These are phyloP conservation scores for Saccharomyces hybrid DNA, from an alignment of 1,139 yeast species.

Conservation along the genomic window DNA sequence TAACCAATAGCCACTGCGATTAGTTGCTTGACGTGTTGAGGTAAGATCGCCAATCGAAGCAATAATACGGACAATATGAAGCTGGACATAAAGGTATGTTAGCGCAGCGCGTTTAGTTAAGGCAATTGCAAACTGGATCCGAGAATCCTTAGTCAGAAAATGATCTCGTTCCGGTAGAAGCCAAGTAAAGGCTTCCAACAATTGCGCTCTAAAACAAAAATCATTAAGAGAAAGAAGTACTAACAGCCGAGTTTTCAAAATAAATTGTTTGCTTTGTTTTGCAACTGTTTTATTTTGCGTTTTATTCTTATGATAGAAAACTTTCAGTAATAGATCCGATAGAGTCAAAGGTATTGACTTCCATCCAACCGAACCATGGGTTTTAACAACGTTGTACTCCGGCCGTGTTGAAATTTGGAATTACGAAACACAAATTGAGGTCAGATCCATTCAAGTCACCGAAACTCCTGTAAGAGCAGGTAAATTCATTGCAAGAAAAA, in stretches of 20 bases:
- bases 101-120: too few species aligned
- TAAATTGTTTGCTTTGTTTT: neutral
- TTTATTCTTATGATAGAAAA: conserved; percentile 14
- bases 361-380: conserved; percentile 98
- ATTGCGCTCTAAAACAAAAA: too few species aligned
- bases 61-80: neutral
- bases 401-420: conserved; percentile 87
- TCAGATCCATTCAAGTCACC: conserved; percentile 75
- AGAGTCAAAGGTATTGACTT: conserved; percentile 96
- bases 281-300: neutral
- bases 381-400: conserved; percentile 74
- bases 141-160: too few species aligned
- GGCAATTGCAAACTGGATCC: too few species aligned
- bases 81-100: conserved; percentile 2
- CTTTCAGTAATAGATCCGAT: conserved; percentile 53
- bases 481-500: conserved; percentile 87
- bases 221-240: neutral
- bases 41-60: neutral
- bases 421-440: conserved; percentile 64
- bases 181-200: too few species aligned
- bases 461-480: conserved; percentile 96
- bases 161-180: too few species aligned
- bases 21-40: neutral
- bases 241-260: neutral
- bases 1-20: neutral